phyloP scores from a whole-genome alignment of 192 early-diverging fungal genomes.

The Coemansia guatemalensis region DNA sequence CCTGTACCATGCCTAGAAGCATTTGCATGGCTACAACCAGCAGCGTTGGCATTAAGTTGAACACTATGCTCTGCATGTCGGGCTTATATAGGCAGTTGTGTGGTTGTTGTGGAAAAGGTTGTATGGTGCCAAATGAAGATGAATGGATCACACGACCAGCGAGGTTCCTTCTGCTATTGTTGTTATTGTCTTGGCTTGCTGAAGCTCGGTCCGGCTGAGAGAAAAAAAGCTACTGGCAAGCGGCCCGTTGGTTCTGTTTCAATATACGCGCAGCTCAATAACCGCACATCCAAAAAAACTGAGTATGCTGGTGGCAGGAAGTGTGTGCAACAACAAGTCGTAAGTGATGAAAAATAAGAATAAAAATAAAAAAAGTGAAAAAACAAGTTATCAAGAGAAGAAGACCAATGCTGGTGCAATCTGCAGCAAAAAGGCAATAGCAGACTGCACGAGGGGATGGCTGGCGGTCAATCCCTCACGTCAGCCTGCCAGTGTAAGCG shows the following conservation, averaged over 20 bases:
- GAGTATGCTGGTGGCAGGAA: background rate
- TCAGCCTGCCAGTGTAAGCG: background rate
- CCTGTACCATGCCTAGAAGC: too few species aligned
- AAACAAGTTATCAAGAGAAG: constrained; percentile 6
- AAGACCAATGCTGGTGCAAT: background rate
- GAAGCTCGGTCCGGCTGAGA: too few species aligned
- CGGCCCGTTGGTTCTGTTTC: too few species aligned
- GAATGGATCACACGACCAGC: too few species aligned
- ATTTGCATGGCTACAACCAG: too few species aligned
- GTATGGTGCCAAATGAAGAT: too few species aligned
- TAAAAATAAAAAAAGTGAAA: constrained; percentile 6
- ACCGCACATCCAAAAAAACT: background rate
- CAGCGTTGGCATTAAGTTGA: too few species aligned
- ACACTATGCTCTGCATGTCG: too few species aligned
- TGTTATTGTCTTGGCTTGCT: background rate
- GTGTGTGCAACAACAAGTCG: background rate
- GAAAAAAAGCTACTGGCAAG: too few species aligned
- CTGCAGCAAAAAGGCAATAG: constrained; percentile 6
- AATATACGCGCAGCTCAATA: too few species aligned
- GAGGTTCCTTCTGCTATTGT: constrained; percentile 2
- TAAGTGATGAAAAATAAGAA: constrained; percentile 3
- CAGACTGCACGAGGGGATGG: background rate
- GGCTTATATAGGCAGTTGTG: too few species aligned
- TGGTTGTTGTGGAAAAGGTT: too few species aligned
- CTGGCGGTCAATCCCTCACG: constrained; percentile 7